Evolutionary conservation across 192 early-diverging fungal species (phyloP).

Genomic region (Glomus cerebriforme): DNA sequence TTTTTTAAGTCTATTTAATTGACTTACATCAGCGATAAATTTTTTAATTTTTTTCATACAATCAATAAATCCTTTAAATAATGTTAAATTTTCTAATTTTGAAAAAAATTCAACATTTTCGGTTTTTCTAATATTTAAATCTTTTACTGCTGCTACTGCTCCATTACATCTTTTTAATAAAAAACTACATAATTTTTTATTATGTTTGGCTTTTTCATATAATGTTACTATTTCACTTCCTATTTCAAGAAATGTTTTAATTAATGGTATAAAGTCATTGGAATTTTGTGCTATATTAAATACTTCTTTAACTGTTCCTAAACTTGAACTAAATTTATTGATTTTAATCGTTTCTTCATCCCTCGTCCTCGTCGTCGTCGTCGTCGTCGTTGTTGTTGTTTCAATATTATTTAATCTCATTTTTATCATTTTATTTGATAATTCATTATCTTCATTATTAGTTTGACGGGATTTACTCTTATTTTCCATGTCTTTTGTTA

Average conservation of each 20-base stretch:
- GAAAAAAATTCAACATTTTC: not conserved
- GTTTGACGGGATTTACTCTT: too few species aligned
- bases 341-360: too few species aligned
- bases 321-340: too few species aligned
- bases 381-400: too few species aligned
- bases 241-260: not conserved
- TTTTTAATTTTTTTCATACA: not conserved
- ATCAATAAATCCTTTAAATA: not conserved
- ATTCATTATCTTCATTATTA: too few species aligned
- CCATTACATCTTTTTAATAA: not conserved
- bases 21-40: too few species aligned
- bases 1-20: too few species aligned
- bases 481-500: too few species aligned
- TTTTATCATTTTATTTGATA: not conserved
- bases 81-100: not conserved
- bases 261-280: not conserved
- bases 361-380: too few species aligned
- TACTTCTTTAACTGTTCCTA: not conserved
- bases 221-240: not conserved
- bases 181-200: not conserved
- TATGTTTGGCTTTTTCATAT: not conserved
- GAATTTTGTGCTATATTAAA: not conserved
- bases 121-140: not conserved
- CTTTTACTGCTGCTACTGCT: not conserved
- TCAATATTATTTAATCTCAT: not conserved